Conservation (phyloP, 768 basidiomycete species). For the Leccinum ochraceum region DNA sequence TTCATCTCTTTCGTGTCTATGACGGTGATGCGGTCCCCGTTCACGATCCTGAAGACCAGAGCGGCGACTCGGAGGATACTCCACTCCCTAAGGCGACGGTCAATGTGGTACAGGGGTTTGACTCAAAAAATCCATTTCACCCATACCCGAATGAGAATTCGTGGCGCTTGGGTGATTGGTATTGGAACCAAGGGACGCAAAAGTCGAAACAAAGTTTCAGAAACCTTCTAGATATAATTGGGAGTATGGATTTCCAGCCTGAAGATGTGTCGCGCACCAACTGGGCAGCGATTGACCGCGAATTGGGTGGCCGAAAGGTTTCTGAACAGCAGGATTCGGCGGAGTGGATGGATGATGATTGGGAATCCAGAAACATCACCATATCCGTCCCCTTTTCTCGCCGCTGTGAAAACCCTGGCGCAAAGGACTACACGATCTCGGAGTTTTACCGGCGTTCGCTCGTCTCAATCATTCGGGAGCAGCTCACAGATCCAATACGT, state of each 20-base stretch:
- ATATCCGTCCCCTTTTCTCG: constrained; percentile 6
- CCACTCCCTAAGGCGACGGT: not conserved
- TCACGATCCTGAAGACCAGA: constrained; percentile 1
- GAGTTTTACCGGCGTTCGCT: constrained; percentile 18
- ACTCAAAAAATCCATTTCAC: not conserved
- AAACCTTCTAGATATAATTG: constrained; percentile 17
- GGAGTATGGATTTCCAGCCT: constrained; percentile 9
- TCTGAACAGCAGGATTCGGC: not conserved
- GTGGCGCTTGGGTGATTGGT: too few relatives aligned
- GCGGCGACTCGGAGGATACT: not conserved
- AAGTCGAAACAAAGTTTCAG: not conserved
- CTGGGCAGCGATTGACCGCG: constrained; percentile 1
- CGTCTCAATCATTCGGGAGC: constrained; percentile 18
- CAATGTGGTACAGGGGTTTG: not conserved
- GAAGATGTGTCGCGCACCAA: not conserved
- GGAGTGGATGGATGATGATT: constrained; percentile 8
- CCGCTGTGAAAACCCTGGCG: not conserved
- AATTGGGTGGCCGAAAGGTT: not conserved
- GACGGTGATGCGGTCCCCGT: not conserved
- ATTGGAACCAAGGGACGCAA: too few relatives aligned
- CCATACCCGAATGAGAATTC: too few relatives aligned
- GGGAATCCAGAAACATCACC: not conserved
- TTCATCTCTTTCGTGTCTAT: not conserved
- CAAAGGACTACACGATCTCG: not conserved
- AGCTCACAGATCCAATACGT: constrained; percentile 10